These are phyloP conservation scores for Russula griseocarnosa DNA, from an alignment of 768 basidiomycete species.

Conservation along the genomic window DNA sequence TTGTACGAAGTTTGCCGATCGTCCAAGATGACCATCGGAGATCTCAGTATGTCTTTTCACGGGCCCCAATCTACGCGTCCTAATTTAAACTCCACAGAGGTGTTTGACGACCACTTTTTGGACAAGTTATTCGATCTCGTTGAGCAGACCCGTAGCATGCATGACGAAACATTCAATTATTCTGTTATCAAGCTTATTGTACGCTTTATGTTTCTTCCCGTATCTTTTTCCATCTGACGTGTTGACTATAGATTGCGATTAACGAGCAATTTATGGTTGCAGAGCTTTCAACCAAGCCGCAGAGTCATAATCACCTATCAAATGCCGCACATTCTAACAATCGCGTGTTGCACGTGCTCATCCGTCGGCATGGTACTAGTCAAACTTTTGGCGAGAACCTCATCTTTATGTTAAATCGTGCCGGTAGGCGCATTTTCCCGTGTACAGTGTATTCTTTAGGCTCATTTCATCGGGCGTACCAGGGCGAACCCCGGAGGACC, in stretches of 20 bases:
- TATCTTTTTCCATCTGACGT: slow-evolving; percentile 13
- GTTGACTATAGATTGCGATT: slow-evolving; percentile 62
- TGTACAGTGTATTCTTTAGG: neutral
- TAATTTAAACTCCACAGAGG: slow-evolving; percentile 42
- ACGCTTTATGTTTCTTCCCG: slow-evolving; percentile 33
- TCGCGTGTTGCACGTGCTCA: slow-evolving; percentile 76
- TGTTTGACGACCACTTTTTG: slow-evolving; percentile 81
- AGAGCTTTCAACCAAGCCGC: slow-evolving; percentile 40
- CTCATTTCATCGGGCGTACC: neutral
- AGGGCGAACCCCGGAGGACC: slow-evolving; percentile 85
- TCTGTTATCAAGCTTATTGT: slow-evolving; percentile 93
- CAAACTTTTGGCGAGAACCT: slow-evolving; percentile 98
- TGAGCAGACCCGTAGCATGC: slow-evolving; percentile 82
- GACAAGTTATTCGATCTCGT: slow-evolving; percentile 90
- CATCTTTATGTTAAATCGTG: slow-evolving; percentile 98
- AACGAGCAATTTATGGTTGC: slow-evolving; percentile 99
- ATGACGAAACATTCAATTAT: slow-evolving; percentile 93
- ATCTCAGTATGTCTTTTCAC: slow-evolving; percentile 59
- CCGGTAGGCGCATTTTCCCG: slow-evolving; percentile 51
- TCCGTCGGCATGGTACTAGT: slow-evolving; percentile 78
- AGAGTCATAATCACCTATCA: slow-evolving; percentile 24
- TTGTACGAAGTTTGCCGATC: slow-evolving; percentile 93
- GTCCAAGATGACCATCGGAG: slow-evolving; percentile 72
- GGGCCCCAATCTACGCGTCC: neutral
- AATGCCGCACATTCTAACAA: slow-evolving; percentile 45